These are phyloP conservation scores for Ustilago tritici DNA, from an alignment of 1,284 basidiomycete species.

Conservation along the genomic window DNA sequence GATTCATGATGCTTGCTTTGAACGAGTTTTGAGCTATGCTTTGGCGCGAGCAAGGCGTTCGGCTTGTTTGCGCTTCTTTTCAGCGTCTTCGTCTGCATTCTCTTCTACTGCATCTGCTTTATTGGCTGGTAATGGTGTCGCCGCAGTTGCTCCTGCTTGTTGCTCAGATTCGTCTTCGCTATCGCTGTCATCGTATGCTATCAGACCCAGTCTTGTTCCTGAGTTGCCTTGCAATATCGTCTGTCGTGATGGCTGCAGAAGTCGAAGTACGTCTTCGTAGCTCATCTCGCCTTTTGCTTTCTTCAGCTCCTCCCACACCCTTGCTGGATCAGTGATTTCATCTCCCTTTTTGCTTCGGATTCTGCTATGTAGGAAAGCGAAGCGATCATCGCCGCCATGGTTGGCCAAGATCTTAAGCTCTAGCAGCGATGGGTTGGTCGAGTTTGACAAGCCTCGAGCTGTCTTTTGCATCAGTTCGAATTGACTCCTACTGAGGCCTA, in stretches of 20 bases:
- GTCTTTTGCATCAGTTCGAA: slow-evolving; percentile 80
- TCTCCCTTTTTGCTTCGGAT: neutral
- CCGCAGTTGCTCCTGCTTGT: neutral
- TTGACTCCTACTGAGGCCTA: slow-evolving; percentile 69
- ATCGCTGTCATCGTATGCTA: slow-evolving; percentile 36
- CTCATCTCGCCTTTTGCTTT: slow-evolving; percentile 4
- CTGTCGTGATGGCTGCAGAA: neutral
- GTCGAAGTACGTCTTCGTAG: slow-evolving; percentile 4
- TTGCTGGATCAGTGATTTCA: neutral
- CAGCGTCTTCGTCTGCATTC: neutral
- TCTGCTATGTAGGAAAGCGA: slow-evolving; percentile 77
- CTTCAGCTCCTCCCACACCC: slow-evolving; percentile 16
- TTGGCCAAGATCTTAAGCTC: slow-evolving; percentile 90
- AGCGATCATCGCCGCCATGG: slow-evolving; percentile 77
- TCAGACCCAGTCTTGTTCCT: neutral
- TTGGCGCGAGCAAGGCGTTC: slow-evolving; percentile 34
- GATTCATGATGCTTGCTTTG: neutral
- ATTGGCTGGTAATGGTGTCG: neutral
- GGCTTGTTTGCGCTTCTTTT: slow-evolving; percentile 28
- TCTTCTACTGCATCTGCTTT: neutral
- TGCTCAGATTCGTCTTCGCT: neutral
- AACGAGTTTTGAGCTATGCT: slow-evolving; percentile 24
- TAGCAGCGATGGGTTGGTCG: slow-evolving; percentile 80
- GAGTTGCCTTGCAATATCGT: neutral
- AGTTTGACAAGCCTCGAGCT: slow-evolving; percentile 76